A percentile compares a stretch with the other conserved stretches of the same genome.
phyloP scores from a whole-genome alignment of 2,329 filamentous ascomycete genomes.

The Ophiocordyceps polyrhachis-furcata region DNA sequence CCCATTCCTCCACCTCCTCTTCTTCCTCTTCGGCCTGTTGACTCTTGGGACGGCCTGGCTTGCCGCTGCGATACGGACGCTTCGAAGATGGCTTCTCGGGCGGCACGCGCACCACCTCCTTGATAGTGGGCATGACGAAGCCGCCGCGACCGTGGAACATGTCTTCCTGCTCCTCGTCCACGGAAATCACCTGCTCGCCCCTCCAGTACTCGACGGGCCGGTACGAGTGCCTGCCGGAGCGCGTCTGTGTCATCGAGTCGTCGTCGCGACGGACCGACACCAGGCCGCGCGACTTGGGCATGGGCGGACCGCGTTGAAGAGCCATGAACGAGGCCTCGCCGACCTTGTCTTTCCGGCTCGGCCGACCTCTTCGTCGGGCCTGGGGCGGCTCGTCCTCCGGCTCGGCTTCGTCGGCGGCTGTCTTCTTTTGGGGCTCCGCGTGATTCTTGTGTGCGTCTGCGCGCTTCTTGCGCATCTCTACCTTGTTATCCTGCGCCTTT shows the following conservation, averaged over 20 bases:
- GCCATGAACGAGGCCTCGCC: conserved; percentile 27
- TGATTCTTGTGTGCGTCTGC: neutral
- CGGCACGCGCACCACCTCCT: conserved; percentile 53
- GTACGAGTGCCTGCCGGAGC: conserved; percentile 62
- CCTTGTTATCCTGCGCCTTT: too few species aligned
- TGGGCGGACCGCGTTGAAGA: conserved; percentile 33
- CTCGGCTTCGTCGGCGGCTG: neutral
- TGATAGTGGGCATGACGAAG: conserved; percentile 51
- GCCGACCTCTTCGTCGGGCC: conserved; percentile 7
- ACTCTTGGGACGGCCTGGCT: conserved; percentile 11
- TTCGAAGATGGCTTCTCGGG: conserved; percentile 31
- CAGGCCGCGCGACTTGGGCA: conserved; percentile 35
- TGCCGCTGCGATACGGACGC: conserved; percentile 6
- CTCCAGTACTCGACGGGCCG: conserved; percentile 73
- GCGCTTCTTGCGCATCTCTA: neutral
- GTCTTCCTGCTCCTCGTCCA: conserved; percentile 36
- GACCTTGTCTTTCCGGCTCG: conserved; percentile 16
- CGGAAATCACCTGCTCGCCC: conserved; percentile 60
- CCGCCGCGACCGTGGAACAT: conserved; percentile 18
- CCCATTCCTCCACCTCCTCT: conserved; percentile 49
- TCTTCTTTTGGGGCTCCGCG: conserved; percentile 1
- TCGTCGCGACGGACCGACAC: conserved; percentile 30
- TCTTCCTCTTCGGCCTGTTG: conserved; percentile 25
- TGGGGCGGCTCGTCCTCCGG: conserved; percentile 4
- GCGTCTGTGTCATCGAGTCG: conserved; percentile 38